Evolutionary conservation across 305 asterid species (phyloP), one percentile per base, ranked within the genome.

Genomic region (Fraxinus albicans): DNA sequence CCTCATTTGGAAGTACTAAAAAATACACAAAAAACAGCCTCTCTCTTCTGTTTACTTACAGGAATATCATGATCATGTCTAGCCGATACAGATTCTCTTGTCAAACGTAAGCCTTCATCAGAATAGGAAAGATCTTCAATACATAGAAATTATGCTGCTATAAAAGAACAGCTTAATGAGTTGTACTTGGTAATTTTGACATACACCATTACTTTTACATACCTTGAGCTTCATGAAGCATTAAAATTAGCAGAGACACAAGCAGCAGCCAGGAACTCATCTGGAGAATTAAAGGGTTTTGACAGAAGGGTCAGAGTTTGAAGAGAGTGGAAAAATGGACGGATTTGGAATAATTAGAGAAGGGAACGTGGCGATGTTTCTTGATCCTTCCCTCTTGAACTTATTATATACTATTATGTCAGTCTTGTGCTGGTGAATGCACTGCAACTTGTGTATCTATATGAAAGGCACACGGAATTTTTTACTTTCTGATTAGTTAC

Each of bases 61-160:
- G 86, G 77, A 81, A 78, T 29, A 7, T 75, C 72, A 33, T 84
- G 76, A 27, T 60, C 6, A 60, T 84, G 79, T 50, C 31, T 58
- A 50, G 77, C 55, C 35, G 82, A 31, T 50, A 78, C 2, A 36
- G 81, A 80, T 84, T 63, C 89, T 81, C 78, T 86, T 27, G 74
- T 84, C 83, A 91, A 65, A 55, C 92, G 88, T 78, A 84, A 73
- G 19, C 91, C 94, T 89, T 80, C 84, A 85, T 3, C 53, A 36
- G 31, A 40, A 44, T 6, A 31, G 60, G 6, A 53, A 72, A 23
- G 21, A 34, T 2, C 34, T 23, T 63, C 31, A 63, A 23, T 63
- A 21, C 33, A 21, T 21, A 65, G 73, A 8, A 65, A 65, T 65
- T 21, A 21, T n/a, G 6, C 65, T 53, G 65, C 65, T n/a, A 53